Conservation (phyloP, 331 rosid species). For the Prunus yedoensis region DNA sequence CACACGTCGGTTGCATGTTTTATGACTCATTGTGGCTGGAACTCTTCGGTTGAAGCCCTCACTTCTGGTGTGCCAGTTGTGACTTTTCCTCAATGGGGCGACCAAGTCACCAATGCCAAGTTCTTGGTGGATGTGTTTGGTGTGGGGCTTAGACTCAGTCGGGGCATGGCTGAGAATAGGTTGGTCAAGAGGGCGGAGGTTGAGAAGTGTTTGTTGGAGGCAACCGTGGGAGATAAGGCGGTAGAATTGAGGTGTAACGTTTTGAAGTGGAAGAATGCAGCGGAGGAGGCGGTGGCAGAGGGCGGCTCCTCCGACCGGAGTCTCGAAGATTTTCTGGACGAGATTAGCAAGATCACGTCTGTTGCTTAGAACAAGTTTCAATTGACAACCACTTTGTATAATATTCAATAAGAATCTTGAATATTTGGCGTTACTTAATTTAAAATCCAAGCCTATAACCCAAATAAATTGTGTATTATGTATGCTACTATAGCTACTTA, state of each 20-base stretch:
- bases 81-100: constrained; percentile 87
- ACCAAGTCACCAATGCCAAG: constrained; percentile 79
- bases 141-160: constrained; percentile 52
- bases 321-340: constrained; percentile 44
- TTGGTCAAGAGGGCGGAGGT: constrained; percentile 47
- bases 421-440: too few relatives aligned
- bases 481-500: too few relatives aligned
- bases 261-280: constrained; percentile 37
- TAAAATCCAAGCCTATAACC: not conserved
- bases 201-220: constrained; percentile 51
- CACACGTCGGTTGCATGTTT: constrained; percentile 70
- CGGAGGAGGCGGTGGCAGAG: constrained; percentile 36
- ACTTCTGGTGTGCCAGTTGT: constrained; percentile 63
- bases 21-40: constrained; percentile 93
- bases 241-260: constrained; percentile 36
- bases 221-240: constrained; percentile 49
- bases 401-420: too few relatives aligned
- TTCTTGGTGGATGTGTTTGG: constrained; percentile 60
- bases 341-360: constrained; percentile 20
- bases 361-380: not conserved
- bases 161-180: constrained; percentile 30
- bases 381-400: not conserved
- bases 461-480: too few relatives aligned
- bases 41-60: constrained; percentile 67
- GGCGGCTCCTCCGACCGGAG: constrained; percentile 52